These are phyloP conservation scores for Monilinia polystroma DNA, from an alignment of 2,329 filamentous ascomycete genomes.

Conservation along the genomic window DNA sequence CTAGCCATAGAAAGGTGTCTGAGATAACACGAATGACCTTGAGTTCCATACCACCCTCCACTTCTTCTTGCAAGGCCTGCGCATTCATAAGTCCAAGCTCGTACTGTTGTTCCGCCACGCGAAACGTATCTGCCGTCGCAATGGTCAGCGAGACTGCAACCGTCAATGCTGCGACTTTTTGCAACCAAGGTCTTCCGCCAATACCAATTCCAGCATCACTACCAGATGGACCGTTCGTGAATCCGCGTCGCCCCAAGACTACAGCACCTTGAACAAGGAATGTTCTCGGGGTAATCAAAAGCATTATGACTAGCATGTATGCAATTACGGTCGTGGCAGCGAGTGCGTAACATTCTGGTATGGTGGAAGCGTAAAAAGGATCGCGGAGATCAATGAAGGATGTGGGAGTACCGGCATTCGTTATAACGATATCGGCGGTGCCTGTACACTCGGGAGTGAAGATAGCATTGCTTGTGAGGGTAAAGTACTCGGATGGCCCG, in stretches of 20 bases:
- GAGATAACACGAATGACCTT: slow-evolving; percentile 90
- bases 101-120: slow-evolving; percentile 81
- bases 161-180: slow-evolving; percentile 74
- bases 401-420: slow-evolving; percentile 29
- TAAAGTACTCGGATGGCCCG: slow-evolving; percentile 42
- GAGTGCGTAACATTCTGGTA: slow-evolving; percentile 89
- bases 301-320: slow-evolving; percentile 83
- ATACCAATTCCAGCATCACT: slow-evolving; percentile 73
- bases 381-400: slow-evolving; percentile 61
- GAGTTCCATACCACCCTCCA: slow-evolving; percentile 81
- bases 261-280: slow-evolving; percentile 85
- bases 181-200: slow-evolving; percentile 89
- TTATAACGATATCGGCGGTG: slow-evolving; percentile 37
- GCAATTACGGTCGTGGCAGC: slow-evolving; percentile 88
- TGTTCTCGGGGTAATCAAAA: slow-evolving; percentile 87
- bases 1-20: slow-evolving; percentile 94
- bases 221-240: slow-evolving; percentile 76
- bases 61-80: slow-evolving; percentile 68
- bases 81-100: slow-evolving; percentile 77
- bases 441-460: slow-evolving; percentile 51
- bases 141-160: slow-evolving; percentile 86
- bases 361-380: slow-evolving; percentile 91
- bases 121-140: slow-evolving; percentile 87
- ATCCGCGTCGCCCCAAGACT: slow-evolving; percentile 75
- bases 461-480: slow-evolving; percentile 48